These are phyloP conservation scores for Auricularia heimuer DNA, from an alignment of 768 basidiomycete genomes.

Conservation along the genomic window DNA sequence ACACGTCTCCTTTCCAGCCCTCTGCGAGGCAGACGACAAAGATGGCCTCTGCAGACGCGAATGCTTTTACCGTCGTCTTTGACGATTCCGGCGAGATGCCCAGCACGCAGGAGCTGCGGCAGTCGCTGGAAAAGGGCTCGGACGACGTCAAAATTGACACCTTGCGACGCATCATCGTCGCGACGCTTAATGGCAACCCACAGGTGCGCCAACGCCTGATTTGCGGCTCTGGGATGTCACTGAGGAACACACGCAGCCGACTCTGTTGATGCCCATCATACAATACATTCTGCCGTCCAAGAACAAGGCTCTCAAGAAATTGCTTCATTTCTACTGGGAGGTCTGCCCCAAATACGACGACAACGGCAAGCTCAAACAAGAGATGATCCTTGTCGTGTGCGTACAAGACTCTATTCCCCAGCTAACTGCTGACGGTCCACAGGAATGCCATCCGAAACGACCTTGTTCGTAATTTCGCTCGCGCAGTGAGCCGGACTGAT, in stretches of 20 bases:
- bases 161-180: conserved; percentile 85
- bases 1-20: too few species aligned
- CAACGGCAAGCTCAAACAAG: conserved; percentile 93
- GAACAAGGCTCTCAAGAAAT: conserved; percentile 95
- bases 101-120: conserved; percentile 71
- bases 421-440: conserved; percentile 10
- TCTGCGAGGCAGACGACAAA: too few species aligned
- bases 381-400: conserved; percentile 98
- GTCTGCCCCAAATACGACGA: conserved; percentile 98
- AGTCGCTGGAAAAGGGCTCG: conserved; percentile 84
- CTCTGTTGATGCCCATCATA: conserved; percentile 93
- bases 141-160: conserved; percentile 97
- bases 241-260: conserved; percentile 42
- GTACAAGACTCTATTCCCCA: conserved; percentile 24
- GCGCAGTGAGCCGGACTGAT: conserved; percentile 8
- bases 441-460: conserved; percentile 98
- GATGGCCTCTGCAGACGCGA: conserved; percentile 40
- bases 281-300: conserved; percentile 94
- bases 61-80: conserved; percentile 71
- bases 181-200: conserved; percentile 89
- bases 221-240: neutral
- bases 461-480: conserved; percentile 27
- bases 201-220: conserved; percentile 45
- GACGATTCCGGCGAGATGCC: conserved; percentile 68
- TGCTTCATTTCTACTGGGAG: conserved; percentile 94